Conservation (phyloP, 1,139 yeast species). For the Trichomonascaceae sp. region DNA sequence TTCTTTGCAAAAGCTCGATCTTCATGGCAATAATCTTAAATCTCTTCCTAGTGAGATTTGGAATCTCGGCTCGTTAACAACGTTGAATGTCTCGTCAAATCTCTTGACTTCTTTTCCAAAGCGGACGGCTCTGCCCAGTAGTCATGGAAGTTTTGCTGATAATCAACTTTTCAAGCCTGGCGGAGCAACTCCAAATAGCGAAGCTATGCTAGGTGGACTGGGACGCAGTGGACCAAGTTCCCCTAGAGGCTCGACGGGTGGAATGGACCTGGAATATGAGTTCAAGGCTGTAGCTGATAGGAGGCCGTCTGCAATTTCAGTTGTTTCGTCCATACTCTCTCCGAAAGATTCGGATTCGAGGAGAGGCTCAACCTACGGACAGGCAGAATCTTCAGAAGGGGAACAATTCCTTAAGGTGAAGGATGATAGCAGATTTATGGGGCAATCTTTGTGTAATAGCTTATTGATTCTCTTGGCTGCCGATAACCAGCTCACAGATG, state of each 20-base stretch:
- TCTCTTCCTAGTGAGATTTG: constrained; percentile 63
- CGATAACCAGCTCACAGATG: constrained; percentile 79
- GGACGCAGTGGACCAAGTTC: constrained; percentile 1
- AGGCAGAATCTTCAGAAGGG: constrained; percentile 2
- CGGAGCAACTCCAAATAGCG: constrained; percentile 1
- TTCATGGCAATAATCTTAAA: constrained; percentile 81
- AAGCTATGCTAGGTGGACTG: neutral
- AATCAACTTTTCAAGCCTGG: constrained; percentile 1
- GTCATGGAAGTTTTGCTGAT: constrained; percentile 17
- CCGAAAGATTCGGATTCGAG: constrained; percentile 22
- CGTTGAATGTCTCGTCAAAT: constrained; percentile 76
- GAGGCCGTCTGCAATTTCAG: constrained; percentile 18
- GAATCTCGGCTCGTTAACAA: constrained; percentile 52
- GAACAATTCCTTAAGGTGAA: constrained; percentile 6
- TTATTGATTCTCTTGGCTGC: constrained; percentile 59
- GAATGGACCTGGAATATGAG: constrained; percentile 10
- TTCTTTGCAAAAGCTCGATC: constrained; percentile 62
- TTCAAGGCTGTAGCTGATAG: constrained; percentile 11
- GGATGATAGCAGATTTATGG: constrained; percentile 6
- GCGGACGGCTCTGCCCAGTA: constrained; percentile 21
- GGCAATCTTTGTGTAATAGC: constrained; percentile 25
- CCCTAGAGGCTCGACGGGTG: constrained; percentile 5
- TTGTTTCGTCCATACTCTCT: constrained; percentile 23
- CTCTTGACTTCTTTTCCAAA: constrained; percentile 62
- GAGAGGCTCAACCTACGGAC: constrained; percentile 17